These are phyloP conservation scores for Bretschneidera sinensis DNA, from an alignment of 345 rosid species.

Conservation along the genomic window DNA sequence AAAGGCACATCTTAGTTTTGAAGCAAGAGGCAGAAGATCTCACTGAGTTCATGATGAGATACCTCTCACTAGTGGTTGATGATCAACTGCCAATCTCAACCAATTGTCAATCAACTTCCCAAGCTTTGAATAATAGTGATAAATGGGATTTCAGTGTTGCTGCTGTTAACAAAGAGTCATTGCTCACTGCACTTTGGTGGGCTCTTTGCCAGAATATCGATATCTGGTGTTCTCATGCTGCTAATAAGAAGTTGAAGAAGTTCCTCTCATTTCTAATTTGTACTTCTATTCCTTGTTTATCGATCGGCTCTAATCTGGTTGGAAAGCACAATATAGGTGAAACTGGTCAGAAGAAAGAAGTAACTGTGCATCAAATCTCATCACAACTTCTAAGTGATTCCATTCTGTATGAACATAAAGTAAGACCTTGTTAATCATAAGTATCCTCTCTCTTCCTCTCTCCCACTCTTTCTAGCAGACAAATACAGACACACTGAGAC, in stretches of 20 bases:
- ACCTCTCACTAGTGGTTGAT: conserved; percentile 34
- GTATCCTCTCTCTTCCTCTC: conserved; percentile 5
- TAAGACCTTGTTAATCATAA: conserved; percentile 29
- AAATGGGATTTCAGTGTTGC: conserved; percentile 51
- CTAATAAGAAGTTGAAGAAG: conserved; percentile 51
- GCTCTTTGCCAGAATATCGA: conserved; percentile 67
- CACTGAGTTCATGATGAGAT: conserved; percentile 46
- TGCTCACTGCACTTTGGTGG: conserved; percentile 73
- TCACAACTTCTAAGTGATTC: conserved; percentile 58
- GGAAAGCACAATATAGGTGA: conserved; percentile 25
- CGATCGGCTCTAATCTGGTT: conserved; percentile 24
- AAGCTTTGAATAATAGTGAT: conserved; percentile 27
- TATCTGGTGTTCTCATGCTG: conserved; percentile 71
- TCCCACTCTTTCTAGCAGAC: background rate
- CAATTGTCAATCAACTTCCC: conserved; percentile 13
- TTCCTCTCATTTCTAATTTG: conserved; percentile 53
- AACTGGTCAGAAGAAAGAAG: conserved; percentile 29
- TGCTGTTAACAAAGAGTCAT: conserved; percentile 46
- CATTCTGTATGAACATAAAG: conserved; percentile 63
- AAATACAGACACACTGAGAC: background rate
- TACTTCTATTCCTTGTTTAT: conserved; percentile 37
- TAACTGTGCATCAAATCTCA: conserved; percentile 48
- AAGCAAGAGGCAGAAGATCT: conserved; percentile 73
- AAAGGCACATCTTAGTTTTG: conserved; percentile 36
- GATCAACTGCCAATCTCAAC: conserved; percentile 22